A percentile compares a stretch with the other conserved stretches of the same genome.
Evolutionary conservation across 805 yeast genomes (phyloP).

Genomic region (Myxozyma geophila): DNA sequence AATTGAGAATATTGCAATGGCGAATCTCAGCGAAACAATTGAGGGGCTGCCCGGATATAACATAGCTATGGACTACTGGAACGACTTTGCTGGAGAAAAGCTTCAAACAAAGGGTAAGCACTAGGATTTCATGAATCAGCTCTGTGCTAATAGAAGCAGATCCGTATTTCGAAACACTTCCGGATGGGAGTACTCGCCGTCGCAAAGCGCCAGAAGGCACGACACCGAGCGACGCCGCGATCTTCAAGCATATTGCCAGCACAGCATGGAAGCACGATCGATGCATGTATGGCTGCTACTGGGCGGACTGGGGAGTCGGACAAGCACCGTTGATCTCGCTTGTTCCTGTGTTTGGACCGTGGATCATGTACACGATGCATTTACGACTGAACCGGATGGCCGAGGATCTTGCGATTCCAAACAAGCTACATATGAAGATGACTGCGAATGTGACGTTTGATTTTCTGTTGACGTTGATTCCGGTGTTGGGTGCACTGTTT

Average conservation of each 20-base stretch:
- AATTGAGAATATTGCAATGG: slow-evolving; percentile 33
- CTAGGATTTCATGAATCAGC: background rate
- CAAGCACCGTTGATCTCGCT: slow-evolving; percentile 49
- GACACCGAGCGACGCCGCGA: slow-evolving; percentile 61
- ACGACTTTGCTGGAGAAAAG: slow-evolving; percentile 69
- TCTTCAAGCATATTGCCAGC: slow-evolving; percentile 73
- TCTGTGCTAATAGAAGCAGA: slow-evolving; percentile 44
- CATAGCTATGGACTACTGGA: slow-evolving; percentile 60
- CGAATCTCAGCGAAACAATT: slow-evolving; percentile 48
- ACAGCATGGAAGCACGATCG: slow-evolving; percentile 88
- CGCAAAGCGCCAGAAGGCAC: slow-evolving; percentile 65
- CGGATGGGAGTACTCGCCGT: slow-evolving; percentile 58
- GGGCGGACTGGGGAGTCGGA: slow-evolving; percentile 38
- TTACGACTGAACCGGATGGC: slow-evolving; percentile 67
- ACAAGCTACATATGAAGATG: slow-evolving; percentile 64
- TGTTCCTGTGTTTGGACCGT: slow-evolving; percentile 85
- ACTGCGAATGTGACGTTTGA: slow-evolving; percentile 78
- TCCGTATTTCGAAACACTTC: slow-evolving; percentile 61
- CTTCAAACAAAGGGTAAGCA: slow-evolving; percentile 55
- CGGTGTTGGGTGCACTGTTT: slow-evolving; percentile 75
- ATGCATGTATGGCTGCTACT: slow-evolving; percentile 79
- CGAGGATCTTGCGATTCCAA: slow-evolving; percentile 62
- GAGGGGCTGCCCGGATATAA: slow-evolving; percentile 64
- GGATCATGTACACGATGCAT: slow-evolving; percentile 78
- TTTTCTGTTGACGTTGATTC: slow-evolving; percentile 74